Conservation (phyloP, 2,329 filamentous ascomycete species). For the Meredithiella fracta region DNA sequence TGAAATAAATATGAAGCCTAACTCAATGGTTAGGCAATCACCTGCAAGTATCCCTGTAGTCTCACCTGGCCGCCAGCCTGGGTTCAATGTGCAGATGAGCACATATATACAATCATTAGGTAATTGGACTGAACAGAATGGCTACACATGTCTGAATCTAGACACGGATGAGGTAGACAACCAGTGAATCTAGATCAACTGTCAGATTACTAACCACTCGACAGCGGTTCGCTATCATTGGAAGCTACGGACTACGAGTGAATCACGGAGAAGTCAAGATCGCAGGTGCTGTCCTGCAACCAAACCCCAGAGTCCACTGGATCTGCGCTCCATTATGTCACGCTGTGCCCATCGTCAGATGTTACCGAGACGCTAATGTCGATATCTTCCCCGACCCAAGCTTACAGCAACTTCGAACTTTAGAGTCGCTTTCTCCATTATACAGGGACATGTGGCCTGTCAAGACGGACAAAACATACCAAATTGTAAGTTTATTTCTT, state of each 20-base stretch:
- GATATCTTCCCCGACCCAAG: slow-evolving; percentile 40
- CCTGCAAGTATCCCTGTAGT: background rate
- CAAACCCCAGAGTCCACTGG: slow-evolving; percentile 32
- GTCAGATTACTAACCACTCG: background rate
- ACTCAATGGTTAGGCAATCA: background rate
- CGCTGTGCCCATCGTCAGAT: slow-evolving; percentile 50
- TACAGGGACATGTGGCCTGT: slow-evolving; percentile 53
- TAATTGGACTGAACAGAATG: slow-evolving; percentile 16
- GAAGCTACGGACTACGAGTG: slow-evolving; percentile 50
- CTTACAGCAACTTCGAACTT: slow-evolving; percentile 30
- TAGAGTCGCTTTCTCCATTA: slow-evolving; percentile 47
- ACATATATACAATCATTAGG: slow-evolving; percentile 7
- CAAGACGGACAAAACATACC: slow-evolving; percentile 25
- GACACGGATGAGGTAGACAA: slow-evolving; percentile 32
- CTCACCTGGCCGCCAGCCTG: background rate
- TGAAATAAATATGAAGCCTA: background rate
- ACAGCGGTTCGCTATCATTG: slow-evolving; percentile 46
- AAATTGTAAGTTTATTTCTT: slow-evolving; percentile 28
- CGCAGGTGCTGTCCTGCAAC: slow-evolving; percentile 44
- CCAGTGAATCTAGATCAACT: background rate
- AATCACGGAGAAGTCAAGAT: slow-evolving; percentile 45
- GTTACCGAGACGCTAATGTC: slow-evolving; percentile 31
- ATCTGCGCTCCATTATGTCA: slow-evolving; percentile 53
- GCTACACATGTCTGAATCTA: slow-evolving; percentile 27
- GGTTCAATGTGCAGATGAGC: slow-evolving; percentile 10